These are phyloP conservation scores for Aspergillus bombycis DNA, from an alignment of 2,329 filamentous ascomycete species.

Conservation along the genomic window DNA sequence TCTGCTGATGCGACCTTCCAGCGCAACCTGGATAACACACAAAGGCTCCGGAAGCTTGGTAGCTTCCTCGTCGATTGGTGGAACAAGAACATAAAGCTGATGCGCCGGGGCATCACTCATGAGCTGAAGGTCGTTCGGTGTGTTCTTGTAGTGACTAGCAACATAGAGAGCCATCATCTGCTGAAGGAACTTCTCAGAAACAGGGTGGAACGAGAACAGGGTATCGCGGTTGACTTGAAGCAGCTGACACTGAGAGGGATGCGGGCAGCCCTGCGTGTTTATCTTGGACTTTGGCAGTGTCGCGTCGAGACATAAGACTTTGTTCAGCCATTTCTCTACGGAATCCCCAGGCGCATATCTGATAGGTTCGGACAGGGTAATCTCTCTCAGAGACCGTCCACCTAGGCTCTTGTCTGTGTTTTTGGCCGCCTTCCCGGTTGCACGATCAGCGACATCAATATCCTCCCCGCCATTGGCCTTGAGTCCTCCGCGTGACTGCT, in stretches of 20 bases:
- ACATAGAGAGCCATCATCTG: conserved; percentile 99
- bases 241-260: conserved; percentile 88
- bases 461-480: conserved; percentile 58
- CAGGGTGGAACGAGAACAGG: conserved; percentile 95
- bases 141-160: conserved; percentile 97
- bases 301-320: conserved; percentile 88
- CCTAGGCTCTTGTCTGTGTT: conserved; percentile 61
- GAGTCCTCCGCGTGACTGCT: conserved; percentile 75
- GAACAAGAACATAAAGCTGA: conserved; percentile 91
- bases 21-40: conserved; percentile 88
- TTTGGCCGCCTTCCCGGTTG: conserved; percentile 74
- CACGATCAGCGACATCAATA: conserved; percentile 73
- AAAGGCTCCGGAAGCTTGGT: conserved; percentile 86
- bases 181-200: conserved; percentile 95
- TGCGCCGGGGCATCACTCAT: conserved; percentile 98
- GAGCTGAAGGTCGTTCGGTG: conserved; percentile 94
- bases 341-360: conserved; percentile 87
- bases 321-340: conserved; percentile 97
- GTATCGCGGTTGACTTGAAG: conserved; percentile 95
- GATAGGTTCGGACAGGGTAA: conserved; percentile 91
- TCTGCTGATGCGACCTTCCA: conserved; percentile 93
- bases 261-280: conserved; percentile 77
- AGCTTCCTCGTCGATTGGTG: conserved; percentile 76
- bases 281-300: conserved; percentile 79
- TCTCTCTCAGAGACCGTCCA: conserved; percentile 84